Conservation (phyloP, 345 rosid species). For the Euphorbia peplus region DNA sequence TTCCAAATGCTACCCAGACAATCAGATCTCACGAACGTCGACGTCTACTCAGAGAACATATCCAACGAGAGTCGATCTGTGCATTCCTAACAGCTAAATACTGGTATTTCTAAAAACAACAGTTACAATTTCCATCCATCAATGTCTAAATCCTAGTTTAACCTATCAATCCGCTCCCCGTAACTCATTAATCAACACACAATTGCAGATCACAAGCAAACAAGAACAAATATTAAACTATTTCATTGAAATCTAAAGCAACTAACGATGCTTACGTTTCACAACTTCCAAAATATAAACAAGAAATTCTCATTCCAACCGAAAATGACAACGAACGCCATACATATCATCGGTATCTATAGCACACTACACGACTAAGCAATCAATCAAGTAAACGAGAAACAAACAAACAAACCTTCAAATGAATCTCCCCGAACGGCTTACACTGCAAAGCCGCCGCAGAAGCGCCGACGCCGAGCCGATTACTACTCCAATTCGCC, state of each 20-base stretch:
- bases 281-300: constrained; percentile 1
- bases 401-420: constrained; percentile 57
- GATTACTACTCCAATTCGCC: constrained; percentile 51
- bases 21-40: not conserved
- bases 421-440: constrained; percentile 90
- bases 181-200: not conserved
- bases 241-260: not conserved
- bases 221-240: not conserved
- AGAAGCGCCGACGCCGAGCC: constrained; percentile 25
- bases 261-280: not conserved
- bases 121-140: not conserved
- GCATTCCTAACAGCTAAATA: not conserved
- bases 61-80: not conserved
- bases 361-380: not conserved
- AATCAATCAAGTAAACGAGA: not conserved
- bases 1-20: not conserved
- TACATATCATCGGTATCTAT: not conserved
- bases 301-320: not conserved
- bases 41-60: too few relatives aligned
- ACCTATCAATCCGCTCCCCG: not conserved
- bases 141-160: not conserved
- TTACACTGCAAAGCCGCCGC: constrained; percentile 47
- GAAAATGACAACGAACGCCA: not conserved
- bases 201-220: not conserved
- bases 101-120: not conserved